Percentiles rank a stretch among this genome's conserved stretches.
phyloP scores from a whole-genome alignment of 1,284 basidiomycete species.

The Bothia castanella region DNA sequence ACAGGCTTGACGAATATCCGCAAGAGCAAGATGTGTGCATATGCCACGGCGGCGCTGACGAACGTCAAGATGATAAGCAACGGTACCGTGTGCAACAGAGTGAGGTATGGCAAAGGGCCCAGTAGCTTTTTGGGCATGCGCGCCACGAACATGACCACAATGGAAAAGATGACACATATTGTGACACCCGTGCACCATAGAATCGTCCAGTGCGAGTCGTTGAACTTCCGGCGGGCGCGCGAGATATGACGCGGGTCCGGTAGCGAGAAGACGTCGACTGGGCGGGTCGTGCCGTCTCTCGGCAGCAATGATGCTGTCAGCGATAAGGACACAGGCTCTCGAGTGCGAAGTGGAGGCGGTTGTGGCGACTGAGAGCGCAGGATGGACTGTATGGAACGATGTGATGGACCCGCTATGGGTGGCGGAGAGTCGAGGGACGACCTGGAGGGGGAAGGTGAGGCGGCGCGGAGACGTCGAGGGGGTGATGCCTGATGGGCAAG shows the following conservation, averaged over 20 bases:
- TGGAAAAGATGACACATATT: slow-evolving; percentile 55
- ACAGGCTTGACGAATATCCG: slow-evolving; percentile 80
- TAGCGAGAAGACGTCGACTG: slow-evolving; percentile 65
- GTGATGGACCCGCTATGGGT: slow-evolving; percentile 20
- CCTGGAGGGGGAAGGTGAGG: slow-evolving; percentile 46
- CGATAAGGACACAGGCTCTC: slow-evolving; percentile 50
- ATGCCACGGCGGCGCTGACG: slow-evolving; percentile 67
- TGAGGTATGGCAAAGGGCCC: slow-evolving; percentile 59
- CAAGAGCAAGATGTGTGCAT: slow-evolving; percentile 73
- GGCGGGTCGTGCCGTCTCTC: slow-evolving; percentile 56
- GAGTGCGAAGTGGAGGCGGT: slow-evolving; percentile 36
- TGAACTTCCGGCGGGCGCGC: slow-evolving; percentile 60
- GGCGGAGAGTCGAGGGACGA: slow-evolving; percentile 50
- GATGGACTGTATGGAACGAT: slow-evolving; percentile 6
- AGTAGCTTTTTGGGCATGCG: slow-evolving; percentile 38
- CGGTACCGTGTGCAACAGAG: slow-evolving; percentile 79
- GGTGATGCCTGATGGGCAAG: slow-evolving; percentile 61
- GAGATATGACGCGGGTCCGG: slow-evolving; percentile 67
- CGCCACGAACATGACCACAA: slow-evolving; percentile 60
- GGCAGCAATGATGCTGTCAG: slow-evolving; percentile 72
- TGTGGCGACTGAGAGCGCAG: slow-evolving; percentile 27
- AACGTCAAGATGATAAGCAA: slow-evolving; percentile 77
- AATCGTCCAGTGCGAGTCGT: slow-evolving; percentile 69
- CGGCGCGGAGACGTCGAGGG: slow-evolving; percentile 39
- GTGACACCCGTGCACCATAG: slow-evolving; percentile 58